Conservation (phyloP, 2,329 filamentous ascomycete species). For the Fusarium sp. region DNA sequence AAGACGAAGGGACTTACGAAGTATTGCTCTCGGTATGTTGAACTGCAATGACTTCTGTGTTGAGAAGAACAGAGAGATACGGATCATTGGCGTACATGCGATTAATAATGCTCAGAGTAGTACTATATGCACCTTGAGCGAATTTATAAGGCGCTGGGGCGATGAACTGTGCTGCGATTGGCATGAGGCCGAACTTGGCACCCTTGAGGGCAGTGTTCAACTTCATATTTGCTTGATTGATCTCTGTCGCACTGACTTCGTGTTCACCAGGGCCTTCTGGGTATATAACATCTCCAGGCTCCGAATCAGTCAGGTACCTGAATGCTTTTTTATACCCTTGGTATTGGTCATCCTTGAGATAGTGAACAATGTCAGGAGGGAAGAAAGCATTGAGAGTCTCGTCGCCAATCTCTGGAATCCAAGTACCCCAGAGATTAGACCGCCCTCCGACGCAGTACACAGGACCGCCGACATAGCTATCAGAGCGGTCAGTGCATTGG, state of each 20-base stretch:
- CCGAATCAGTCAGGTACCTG: slow-evolving; percentile 25
- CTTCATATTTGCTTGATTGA: slow-evolving; percentile 1
- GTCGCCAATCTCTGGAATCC: slow-evolving; percentile 25
- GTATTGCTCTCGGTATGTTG: neutral
- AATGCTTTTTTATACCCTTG: slow-evolving; percentile 8
- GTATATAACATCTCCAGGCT: slow-evolving; percentile 17
- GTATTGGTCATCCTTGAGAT: neutral
- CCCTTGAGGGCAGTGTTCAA: slow-evolving; percentile 3
- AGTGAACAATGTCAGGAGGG: neutral
- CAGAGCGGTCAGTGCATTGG: slow-evolving; percentile 26
- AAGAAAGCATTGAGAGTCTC: slow-evolving; percentile 18
- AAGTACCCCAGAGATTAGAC: slow-evolving; percentile 36
- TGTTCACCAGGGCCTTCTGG: slow-evolving; percentile 9
- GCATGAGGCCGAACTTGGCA: slow-evolving; percentile 24
- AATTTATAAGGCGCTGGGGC: slow-evolving; percentile 35
- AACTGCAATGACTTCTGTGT: slow-evolving; percentile 32
- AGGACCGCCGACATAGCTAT: slow-evolving; percentile 34
- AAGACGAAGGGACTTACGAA: neutral
- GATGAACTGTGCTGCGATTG: slow-evolving; percentile 35
- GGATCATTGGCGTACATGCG: slow-evolving; percentile 40
- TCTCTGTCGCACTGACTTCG: slow-evolving; percentile 19
- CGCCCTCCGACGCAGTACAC: slow-evolving; percentile 36
- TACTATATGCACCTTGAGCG: slow-evolving; percentile 34
- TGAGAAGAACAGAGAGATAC: slow-evolving; percentile 26
- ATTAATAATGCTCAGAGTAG: slow-evolving; percentile 31